phyloP scores from a whole-genome alignment of 1,284 basidiomycete genomes.

The Cryptococcus sp. region DNA sequence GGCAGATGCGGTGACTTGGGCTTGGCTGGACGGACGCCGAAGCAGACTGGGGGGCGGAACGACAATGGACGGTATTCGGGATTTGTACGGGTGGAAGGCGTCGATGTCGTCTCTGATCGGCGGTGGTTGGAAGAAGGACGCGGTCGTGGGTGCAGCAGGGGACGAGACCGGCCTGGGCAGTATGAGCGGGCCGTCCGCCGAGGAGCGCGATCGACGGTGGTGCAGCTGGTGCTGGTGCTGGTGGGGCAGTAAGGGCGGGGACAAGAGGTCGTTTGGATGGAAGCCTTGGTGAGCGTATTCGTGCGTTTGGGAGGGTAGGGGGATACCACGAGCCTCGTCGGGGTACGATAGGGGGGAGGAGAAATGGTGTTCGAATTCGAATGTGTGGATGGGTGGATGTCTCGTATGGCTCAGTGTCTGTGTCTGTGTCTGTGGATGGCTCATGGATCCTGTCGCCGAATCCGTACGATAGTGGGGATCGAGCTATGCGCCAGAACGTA shows the following conservation, averaged over 20 bases:
- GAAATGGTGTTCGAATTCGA: slow-evolving; percentile 5
- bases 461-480: no score
- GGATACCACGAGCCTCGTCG: neutral
- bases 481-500: no score
- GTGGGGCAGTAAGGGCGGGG: slow-evolving; percentile 11
- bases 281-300: slow-evolving; percentile 1
- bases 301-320: slow-evolving; percentile 1
- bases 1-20: no score
- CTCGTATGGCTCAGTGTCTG: no score
- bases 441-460: no score
- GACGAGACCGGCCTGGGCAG: neutral
- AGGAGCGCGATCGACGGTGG: slow-evolving; percentile 6
- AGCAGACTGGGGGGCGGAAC: neutral
- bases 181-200: neutral
- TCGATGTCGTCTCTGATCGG: no score
- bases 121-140: no score
- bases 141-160: no score
- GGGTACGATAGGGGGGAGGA: slow-evolving; percentile 12
- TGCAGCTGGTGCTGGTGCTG: slow-evolving; percentile 1
- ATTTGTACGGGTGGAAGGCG: neutral
- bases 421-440: no score
- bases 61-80: neutral
- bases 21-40: no score
- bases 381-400: slow-evolving; percentile 4
- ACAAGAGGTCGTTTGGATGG: slow-evolving; percentile 1